Evolutionary conservation across 768 basidiomycete genomes (phyloP), one percentile per base, ranked within the genome.

Genomic region (Boletales sp.): DNA sequence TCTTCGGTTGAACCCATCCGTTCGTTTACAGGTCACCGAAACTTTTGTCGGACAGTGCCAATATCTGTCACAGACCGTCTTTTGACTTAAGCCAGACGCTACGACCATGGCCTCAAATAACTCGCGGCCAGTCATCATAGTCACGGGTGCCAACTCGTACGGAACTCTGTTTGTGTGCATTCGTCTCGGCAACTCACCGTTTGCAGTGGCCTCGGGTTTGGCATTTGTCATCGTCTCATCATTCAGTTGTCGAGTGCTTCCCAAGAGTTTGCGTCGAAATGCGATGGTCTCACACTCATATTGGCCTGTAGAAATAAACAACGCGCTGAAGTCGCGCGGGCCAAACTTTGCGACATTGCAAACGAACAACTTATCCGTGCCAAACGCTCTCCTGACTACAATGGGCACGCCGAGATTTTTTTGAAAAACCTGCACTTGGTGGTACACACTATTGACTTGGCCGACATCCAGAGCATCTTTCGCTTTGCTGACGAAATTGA

Each of bases 161-260:
- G 75, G 56, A 17, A 37, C 39, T 27, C 30, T 40, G 13, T 48
- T 29, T 6, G 18, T 18, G 34, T 29, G 31, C 5, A 9, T 46
- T 35, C 8, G 41, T 36, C 29, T 49, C 50, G 41, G 14, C 14
- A 39, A 19, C 55, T 54, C 53, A 24, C 59, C 86, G 82, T 43
- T 50, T 49, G 3, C 63, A 93, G 90, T 35, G 91, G 91, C 48
- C 76, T 94, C 15, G 91, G 91, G 14, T 87, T 86, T 63, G 89
- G 87, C 12, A 85, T 88, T 39, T 91, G 89, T 69, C 81, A 85
- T 53, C 84, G 91, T 41, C 76, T 94, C 8, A 74, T 94, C 40
- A 67, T 74, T 56, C 84, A 90, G 58, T 71, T 92, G 15, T 79
- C 79, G n/a, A 71, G 73, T 37, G 43, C 43, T 31, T 51, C 57